phyloP scores from a whole-genome alignment of 2,329 filamentous ascomycete genomes.

The Colletotrichum eremochloae region DNA sequence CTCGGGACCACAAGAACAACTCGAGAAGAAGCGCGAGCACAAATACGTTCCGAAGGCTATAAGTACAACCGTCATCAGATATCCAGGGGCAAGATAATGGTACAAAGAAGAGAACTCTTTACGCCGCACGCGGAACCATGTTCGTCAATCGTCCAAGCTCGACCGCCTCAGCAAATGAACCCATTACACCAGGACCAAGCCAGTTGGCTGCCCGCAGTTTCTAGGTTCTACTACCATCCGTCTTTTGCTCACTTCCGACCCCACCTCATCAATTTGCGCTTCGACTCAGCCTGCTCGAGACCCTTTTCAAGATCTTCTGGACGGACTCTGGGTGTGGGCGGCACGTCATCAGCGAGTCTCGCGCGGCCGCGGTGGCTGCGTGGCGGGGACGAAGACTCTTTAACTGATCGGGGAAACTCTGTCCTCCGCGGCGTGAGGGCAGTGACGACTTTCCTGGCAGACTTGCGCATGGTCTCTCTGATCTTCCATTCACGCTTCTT shows the following conservation, averaged over 20 bases:
- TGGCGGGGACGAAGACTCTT: conserved; percentile 51
- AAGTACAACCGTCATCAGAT: conserved; percentile 46
- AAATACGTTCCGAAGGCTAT: conserved; percentile 80
- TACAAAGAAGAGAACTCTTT: conserved; percentile 36
- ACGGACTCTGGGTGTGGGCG: conserved; percentile 68
- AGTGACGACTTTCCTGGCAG: conserved; percentile 72
- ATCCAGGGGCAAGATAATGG: conserved; percentile 42
- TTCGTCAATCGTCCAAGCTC: conserved; percentile 26
- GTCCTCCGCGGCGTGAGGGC: conserved; percentile 72
- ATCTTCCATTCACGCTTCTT: conserved; percentile 90
- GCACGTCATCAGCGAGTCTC: conserved; percentile 64
- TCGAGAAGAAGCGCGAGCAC: conserved; percentile 79
- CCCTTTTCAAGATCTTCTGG: conserved; percentile 73
- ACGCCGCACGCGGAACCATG: conserved; percentile 25
- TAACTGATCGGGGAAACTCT: conserved; percentile 72
- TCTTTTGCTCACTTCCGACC: conserved; percentile 37
- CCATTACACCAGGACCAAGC: conserved; percentile 36
- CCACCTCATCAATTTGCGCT: conserved; percentile 52
- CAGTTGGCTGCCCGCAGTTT: conserved; percentile 27
- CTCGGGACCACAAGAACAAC: conserved; percentile 53
- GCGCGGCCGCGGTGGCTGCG: conserved; percentile 38
- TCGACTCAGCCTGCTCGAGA: conserved; percentile 54
- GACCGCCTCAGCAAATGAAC: conserved; percentile 22
- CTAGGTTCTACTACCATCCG: background rate
- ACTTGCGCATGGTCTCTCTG: conserved; percentile 77